Evolutionary conservation across 306 rosid species (phyloP), one percentile per base, ranked within the genome.

Genomic region (Quercus gilva): DNA sequence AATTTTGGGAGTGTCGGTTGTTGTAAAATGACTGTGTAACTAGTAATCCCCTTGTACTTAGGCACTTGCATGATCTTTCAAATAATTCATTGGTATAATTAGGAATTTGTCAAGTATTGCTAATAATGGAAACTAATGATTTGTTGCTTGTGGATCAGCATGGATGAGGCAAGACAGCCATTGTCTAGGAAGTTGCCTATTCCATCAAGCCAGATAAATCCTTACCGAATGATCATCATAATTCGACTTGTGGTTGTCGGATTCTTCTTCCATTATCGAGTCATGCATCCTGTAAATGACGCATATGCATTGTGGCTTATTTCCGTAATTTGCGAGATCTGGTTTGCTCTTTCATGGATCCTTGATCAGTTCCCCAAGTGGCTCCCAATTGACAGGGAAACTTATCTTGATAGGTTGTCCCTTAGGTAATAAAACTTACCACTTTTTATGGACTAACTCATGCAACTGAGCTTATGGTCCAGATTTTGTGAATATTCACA

Each of bases 271-370:
- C 91, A 88, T 53, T 91, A 89, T 70, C 77, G 97, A 78, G 73
- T 91, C 1, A 64, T 18, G 45, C 85, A 91, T 75, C 92, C 97
- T 3, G 94, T 88, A 1, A 31, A 80, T 1, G 81, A 91, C 77
- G 97, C 97, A 33, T 86, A 80, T 84, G 85, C 87, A 67, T 29
- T 91, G 61, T 91, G 97, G 97, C 82, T 89, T 41, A 78, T 85
- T 13, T 90, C 96, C 45, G 79, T 91, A 41, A 86, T 87, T 23
- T 91, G 96, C 83, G 93, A 91, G 86, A 77, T 91, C 75, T 91
- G 94, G 92, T 89, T 91, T 80, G 82, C 91, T 65, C 59, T 89
- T 71, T 80, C 94, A 41, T 91, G 97, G 97, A 89, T 91, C 75
- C 89, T 89, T 41, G 89, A 88, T 85, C 97, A 88, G 56, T 84